phyloP scores from a whole-genome alignment of 1,139 yeast species.

The Yamadazyma dushanensis region DNA sequence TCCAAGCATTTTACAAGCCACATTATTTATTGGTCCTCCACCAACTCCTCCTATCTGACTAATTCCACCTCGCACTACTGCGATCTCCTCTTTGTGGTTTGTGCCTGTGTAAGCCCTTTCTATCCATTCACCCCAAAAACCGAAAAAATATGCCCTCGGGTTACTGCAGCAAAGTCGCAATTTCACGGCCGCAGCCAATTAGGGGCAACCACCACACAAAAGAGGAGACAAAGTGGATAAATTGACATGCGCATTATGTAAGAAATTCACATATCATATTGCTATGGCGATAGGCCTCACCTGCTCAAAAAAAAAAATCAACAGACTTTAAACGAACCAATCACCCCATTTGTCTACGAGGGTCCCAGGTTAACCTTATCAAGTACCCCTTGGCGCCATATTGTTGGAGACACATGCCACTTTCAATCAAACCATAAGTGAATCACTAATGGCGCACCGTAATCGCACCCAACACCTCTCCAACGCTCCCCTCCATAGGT shows the following conservation, averaged over 20 bases:
- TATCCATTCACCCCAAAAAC: constrained; percentile 1
- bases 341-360: background rate
- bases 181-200: background rate
- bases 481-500: constrained; percentile 1
- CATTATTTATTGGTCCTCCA: no score
- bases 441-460: background rate
- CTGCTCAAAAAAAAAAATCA: background rate
- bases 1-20: no score
- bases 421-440: background rate
- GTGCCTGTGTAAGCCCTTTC: background rate
- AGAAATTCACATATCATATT: background rate
- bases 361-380: no score
- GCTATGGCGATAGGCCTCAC: background rate
- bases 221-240: constrained; percentile 6
- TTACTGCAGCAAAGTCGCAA: background rate
- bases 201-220: background rate
- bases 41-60: no score
- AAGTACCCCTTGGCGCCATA: no score
- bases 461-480: background rate
- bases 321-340: background rate
- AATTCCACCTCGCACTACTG: no score
- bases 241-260: constrained; percentile 3
- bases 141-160: background rate
- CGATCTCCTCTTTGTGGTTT: no score
- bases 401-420: no score